Evolutionary conservation across 371 early-diverging fungal genomes (phyloP).

Genomic region (Cladochytrium tenue): DNA sequence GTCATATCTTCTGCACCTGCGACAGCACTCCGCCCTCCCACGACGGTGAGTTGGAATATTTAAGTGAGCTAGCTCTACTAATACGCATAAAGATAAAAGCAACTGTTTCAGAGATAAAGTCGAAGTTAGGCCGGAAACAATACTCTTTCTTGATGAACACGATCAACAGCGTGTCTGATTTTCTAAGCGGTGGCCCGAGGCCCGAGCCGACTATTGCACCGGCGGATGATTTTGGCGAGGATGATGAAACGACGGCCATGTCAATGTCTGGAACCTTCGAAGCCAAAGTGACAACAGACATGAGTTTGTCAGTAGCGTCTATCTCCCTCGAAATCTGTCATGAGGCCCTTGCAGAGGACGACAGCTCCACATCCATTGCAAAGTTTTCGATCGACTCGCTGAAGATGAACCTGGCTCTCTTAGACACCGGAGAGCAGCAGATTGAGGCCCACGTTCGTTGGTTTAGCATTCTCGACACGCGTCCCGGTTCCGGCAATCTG

Average conservation of each 20-base stretch:
- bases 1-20: slow-evolving; percentile 1
- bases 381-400: slow-evolving; percentile 10
- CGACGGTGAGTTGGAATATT: slow-evolving; percentile 15
- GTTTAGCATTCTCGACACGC: slow-evolving; percentile 76
- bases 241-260: not conserved
- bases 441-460: slow-evolving; percentile 74
- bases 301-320: slow-evolving; percentile 24
- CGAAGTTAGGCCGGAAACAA: slow-evolving; percentile 79
- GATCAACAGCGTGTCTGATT: slow-evolving; percentile 33
- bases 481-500: slow-evolving; percentile 69
- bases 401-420: not conserved
- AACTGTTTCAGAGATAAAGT: slow-evolving; percentile 58
- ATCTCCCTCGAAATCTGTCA: slow-evolving; percentile 71
- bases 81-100: slow-evolving; percentile 49
- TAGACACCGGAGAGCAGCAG: slow-evolving; percentile 30
- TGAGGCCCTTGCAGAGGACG: slow-evolving; percentile 44
- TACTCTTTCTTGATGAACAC: slow-evolving; percentile 70
- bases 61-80: no score
- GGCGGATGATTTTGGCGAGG: not conserved
- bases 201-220: not conserved
- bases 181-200: slow-evolving; percentile 2
- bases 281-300: not conserved
- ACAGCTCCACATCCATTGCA: slow-evolving; percentile 20
- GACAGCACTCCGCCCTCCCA: slow-evolving; percentile 6
- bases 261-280: not conserved